Evolutionary conservation across 139 green algal genomes (phyloP).

Genomic region (Auxenochlorella pyrenoidosa): DNA sequence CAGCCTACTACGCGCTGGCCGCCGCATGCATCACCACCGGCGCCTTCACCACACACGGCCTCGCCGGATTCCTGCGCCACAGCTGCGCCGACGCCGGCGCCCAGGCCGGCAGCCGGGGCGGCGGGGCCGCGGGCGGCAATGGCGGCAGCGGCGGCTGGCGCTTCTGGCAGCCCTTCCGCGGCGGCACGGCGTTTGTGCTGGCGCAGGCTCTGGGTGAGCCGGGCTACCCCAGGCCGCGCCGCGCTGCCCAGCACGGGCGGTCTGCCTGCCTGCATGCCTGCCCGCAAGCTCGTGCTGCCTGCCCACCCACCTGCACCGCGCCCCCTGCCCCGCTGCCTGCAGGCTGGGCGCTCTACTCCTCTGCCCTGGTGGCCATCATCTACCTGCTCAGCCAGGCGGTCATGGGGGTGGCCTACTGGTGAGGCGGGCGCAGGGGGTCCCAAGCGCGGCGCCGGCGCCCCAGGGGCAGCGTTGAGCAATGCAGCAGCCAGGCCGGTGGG

Average conservation of each 20-base stretch:
- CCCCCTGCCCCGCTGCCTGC: neutral
- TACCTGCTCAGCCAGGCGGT: constrained; percentile 64
- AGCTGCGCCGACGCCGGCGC: neutral
- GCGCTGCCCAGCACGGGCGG: too few species aligned
- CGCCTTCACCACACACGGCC: constrained; percentile 79
- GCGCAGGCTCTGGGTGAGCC: constrained; percentile 42
- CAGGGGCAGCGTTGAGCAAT: neutral
- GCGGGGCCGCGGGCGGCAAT: neutral
- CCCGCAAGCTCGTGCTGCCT: neutral
- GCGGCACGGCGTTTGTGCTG: constrained; percentile 80
- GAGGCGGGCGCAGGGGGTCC: neutral
- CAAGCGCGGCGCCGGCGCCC: too few species aligned
- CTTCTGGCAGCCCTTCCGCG: constrained; percentile 88
- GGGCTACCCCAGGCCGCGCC: too few species aligned
- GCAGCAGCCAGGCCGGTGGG: neutral
- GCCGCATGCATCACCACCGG: constrained; percentile 72
- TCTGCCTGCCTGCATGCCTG: neutral
- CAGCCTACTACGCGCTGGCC: constrained; percentile 74
- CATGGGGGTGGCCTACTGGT: constrained; percentile 64
- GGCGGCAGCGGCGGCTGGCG: constrained; percentile 57
- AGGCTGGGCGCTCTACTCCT: constrained; percentile 82
- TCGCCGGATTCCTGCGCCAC: constrained; percentile 75
- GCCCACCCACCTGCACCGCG: neutral
- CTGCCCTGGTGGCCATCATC: constrained; percentile 63
- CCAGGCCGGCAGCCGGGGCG: neutral